Evolutionary conservation across 2,329 filamentous ascomycete species (phyloP), one percentile per base, ranked within the genome.

Genomic region (Dryadomyces quercus-mongolicae): DNA sequence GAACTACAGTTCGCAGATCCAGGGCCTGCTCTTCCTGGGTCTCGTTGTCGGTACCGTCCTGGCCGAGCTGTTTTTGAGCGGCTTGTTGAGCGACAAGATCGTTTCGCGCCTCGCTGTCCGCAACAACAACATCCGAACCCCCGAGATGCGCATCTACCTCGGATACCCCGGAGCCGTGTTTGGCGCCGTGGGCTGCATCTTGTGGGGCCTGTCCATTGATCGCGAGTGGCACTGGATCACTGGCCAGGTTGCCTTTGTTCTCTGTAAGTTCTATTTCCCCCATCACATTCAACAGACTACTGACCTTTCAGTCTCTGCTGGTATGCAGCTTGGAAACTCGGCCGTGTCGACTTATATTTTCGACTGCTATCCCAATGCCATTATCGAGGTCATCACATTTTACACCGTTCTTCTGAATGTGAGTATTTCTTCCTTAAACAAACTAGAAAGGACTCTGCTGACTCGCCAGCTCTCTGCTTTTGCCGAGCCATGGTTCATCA

Each of bases 71-170:
- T 68, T 74, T 54, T 75, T 67, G 58, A 80, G 77, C 1, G 78
- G 78, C 9, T 55, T 67, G n/a, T 60, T 80, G 20, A 78, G 75
- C 59, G 78, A 81, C 62, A 65, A 63, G 54, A 68, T 81, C 15
- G 68, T 79, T n/a, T 55, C 67, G n/a, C 62, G 62, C 43, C 60
- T 80, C 38, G 69, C 74, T 1, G 70, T 67, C 58, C 66, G 64
- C 49, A 63, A 63, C 16, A 68, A 69, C 25, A 58, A 71, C 7
- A 18, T 54, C 7, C 69, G 73, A 36, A 65, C 72, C 1, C 67
- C 77, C 0, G 77, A 81, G 63, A 78, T 77, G 75, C 68, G 78
- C 16, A 62, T 81, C 21, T 81, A 76, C 75, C 63, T 80, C 13
- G 71, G 70, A 2, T 80, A 79, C 63, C 77, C 77, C 7, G 77